phyloP scores from a whole-genome alignment of 1,139 yeast genomes.

The Hansenula anomala region DNA sequence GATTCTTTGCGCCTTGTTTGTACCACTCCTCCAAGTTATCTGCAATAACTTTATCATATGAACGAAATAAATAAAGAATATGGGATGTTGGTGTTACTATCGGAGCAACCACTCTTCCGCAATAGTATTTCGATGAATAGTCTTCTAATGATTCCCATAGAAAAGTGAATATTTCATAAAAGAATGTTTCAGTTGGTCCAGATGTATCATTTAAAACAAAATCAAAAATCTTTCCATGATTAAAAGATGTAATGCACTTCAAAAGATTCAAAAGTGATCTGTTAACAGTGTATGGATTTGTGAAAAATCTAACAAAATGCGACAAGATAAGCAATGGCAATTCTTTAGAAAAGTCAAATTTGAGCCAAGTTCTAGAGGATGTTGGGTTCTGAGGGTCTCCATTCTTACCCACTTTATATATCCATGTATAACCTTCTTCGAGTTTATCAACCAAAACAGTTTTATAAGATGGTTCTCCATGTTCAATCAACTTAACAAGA shows the following conservation, averaged over 20 bases:
- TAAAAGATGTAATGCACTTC: not conserved
- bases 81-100: too few species aligned
- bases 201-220: constrained; percentile 2
- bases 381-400: too few species aligned
- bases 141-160: not conserved
- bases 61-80: too few species aligned
- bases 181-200: not conserved
- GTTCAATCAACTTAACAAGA: too few species aligned
- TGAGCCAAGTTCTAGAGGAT: too few species aligned
- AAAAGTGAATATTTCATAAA: not conserved
- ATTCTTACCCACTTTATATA: not conserved
- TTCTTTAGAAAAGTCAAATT: too few species aligned
- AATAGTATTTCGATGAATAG: too few species aligned
- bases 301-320: constrained; percentile 1
- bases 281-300: not conserved
- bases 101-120: too few species aligned
- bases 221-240: constrained; percentile 3
- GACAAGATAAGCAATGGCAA: not conserved
- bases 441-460: not conserved
- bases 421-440: not conserved
- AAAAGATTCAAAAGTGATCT: not conserved
- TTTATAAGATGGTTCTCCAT: too few species aligned
- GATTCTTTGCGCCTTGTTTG: too few species aligned
- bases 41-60: too few species aligned
- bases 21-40: too few species aligned